Evolutionary conservation across 129 eudicot species (phyloP), one percentile per base, ranked within the genome.

Genomic region (Arctium lappa): DNA sequence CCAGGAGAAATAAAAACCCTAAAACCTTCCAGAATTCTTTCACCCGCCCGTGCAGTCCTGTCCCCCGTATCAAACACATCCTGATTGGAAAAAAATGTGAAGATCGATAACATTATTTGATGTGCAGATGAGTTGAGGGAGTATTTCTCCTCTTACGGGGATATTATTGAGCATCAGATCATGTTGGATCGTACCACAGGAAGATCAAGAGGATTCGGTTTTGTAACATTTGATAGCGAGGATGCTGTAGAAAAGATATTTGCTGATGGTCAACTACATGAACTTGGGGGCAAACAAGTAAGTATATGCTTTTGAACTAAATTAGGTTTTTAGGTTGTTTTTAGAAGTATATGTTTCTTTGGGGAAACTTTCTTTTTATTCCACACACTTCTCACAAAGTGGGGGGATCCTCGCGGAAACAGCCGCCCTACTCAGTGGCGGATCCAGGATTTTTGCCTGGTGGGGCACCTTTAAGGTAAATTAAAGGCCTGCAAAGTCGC

Each of bases 201-300:
- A 33, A 91, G 97, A 12, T 91, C 98, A 68, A 88, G 98, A 77
- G 97, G 98, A 63, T 94, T 94, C 86, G 98, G 98, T 13, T 94
- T 94, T 87, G 97, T 94, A 74, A 94, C 98, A 38, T 94, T 91
- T 74, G 94, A 91, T 40, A 80, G 78, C 33, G 98, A 94, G 87
- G 94, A 94, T 65, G 87, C 97, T 16, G 98, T 94, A 76, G 98
- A 94, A 4, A 91, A 87, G 88, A 90, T 94, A 39, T 90, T 94
- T 50, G 37, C 88, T 18, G 89, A 91, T 85, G 98, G 98, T 85
- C 94, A 86, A 75, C 79, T 91, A 78, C 98, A 94, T 84, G 97
- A 94, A 88, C 92, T 94, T 87, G 93, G 90, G 56, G 98, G 97
- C 84, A 94, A 94, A 84, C 92, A 87, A 85, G 98, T 90, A 73